Evolutionary conservation across 2,329 filamentous ascomycete species (phyloP).

Genomic region (Botryosphaeria dothidea): DNA sequence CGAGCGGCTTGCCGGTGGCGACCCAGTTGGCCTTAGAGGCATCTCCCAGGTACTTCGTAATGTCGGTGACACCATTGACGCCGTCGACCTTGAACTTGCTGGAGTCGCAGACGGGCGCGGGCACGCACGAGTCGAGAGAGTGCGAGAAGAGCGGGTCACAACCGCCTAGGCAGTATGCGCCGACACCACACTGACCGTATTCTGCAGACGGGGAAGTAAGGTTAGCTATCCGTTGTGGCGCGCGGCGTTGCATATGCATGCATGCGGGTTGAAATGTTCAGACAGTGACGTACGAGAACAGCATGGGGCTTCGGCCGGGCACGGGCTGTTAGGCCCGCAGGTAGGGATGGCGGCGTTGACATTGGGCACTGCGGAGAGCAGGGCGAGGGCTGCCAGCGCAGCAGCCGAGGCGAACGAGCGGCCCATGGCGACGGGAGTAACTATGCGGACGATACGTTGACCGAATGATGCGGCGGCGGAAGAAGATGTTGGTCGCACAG

Average conservation of each 20-base stretch:
- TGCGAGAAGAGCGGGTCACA: constrained; percentile 88
- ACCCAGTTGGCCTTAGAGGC: constrained; percentile 82
- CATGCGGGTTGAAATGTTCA: constrained; percentile 30
- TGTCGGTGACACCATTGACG: constrained; percentile 68
- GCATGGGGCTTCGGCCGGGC: constrained; percentile 60
- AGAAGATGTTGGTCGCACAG: neutral
- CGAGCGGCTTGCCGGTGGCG: constrained; percentile 72
- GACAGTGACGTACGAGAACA: constrained; percentile 38
- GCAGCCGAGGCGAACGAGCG: constrained; percentile 17
- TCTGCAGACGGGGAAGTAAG: constrained; percentile 52
- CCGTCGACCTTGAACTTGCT: constrained; percentile 72
- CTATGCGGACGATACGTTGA: neutral
- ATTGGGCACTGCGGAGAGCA: constrained; percentile 28
- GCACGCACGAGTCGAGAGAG: constrained; percentile 80
- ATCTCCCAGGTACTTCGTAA: constrained; percentile 85
- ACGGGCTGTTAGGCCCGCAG: constrained; percentile 56
- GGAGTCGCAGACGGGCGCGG: constrained; percentile 78
- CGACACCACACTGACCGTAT: constrained; percentile 89
- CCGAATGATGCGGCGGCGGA: neutral
- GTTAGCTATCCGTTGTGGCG: constrained; percentile 25
- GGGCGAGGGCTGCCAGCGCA: constrained; percentile 21
- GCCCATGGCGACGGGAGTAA: constrained; percentile 18
- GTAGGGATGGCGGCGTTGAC: constrained; percentile 32
- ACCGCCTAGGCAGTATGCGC: constrained; percentile 92
- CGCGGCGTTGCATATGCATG: neutral